Evolutionary conservation across 2,329 filamentous ascomycete species (phyloP), one percentile per base, ranked within the genome.

Genomic region (Aspergillus sp.): DNA sequence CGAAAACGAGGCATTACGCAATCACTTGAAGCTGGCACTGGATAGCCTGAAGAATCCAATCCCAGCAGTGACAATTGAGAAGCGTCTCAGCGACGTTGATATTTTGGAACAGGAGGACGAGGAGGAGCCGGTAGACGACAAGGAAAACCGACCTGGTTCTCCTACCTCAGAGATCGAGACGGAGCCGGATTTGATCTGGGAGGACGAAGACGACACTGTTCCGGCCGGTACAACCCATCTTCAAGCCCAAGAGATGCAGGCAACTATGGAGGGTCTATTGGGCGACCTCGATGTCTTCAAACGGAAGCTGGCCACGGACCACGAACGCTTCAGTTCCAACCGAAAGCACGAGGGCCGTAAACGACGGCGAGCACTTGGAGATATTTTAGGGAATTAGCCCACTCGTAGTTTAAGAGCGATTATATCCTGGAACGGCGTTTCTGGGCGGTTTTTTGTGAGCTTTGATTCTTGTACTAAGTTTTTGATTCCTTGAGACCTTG

Each of bases 11-110:
- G 90, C 93, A 0, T 77, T 98, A 67, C 84, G 92, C 61, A 82
- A 95, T 59, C 95, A 99, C 75, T 80, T 99, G 51, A 91, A 90
- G 67, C 84, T 99, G 52, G 93, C 92, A 1, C 82, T 98, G 21
- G 85, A 87, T 53, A 93, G 91, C 70, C 76, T 97, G 66, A 93
- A 91, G 79, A 97, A 98, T 70, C 95, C 95, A 0, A 97, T 99
- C 62, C 88, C 91, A 1, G 60, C 67, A 15, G 76, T 76, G 37
- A 68, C 64, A 0, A 58, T 74, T 3, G 73, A 74, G 31, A 63
- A 67, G 49, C 70, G 71, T 35, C 66, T 60, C 31, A 75, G 65
- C 59, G 77, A 67, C 65, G 69, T 65, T 66, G 74, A 56, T 60
- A 78, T 33, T 19, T 7, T 41, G 39, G 49, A 27, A 31, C 23